These are phyloP conservation scores for Neurospora discreta DNA, from an alignment of 495 filamentous ascomycete genomes.

Conservation along the genomic window DNA sequence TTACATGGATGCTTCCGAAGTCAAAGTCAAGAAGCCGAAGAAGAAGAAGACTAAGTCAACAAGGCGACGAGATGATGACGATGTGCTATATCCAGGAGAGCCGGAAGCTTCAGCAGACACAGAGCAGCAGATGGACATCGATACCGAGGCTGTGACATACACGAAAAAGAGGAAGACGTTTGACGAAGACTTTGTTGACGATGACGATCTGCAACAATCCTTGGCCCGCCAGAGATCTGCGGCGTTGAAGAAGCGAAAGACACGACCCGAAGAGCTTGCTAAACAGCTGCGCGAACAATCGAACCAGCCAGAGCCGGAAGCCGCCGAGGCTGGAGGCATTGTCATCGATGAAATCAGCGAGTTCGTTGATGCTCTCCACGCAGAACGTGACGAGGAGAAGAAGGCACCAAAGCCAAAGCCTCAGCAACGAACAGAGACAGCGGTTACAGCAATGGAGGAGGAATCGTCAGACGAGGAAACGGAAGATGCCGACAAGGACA, in stretches of 20 bases:
- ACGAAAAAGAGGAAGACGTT: conserved; percentile 53
- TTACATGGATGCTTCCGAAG: conserved; percentile 72
- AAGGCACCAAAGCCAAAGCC: conserved; percentile 34
- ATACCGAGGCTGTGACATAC: conserved; percentile 34
- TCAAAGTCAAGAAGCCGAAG: conserved; percentile 88
- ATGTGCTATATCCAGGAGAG: conserved; percentile 50
- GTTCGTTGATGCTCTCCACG: conserved; percentile 75
- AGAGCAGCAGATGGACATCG: conserved; percentile 65
- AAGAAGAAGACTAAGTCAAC: conserved; percentile 81
- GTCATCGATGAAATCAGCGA: conserved; percentile 92
- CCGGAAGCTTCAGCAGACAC: conserved; percentile 27
- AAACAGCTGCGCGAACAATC: conserved; percentile 69
- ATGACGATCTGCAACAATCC: conserved; percentile 83
- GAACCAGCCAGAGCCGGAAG: conserved; percentile 32
- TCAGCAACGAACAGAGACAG: conserved; percentile 25
- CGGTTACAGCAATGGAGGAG: conserved; percentile 38
- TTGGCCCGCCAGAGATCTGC: conserved; percentile 68
- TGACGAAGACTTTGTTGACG: conserved; percentile 68
- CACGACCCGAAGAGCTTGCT: conserved; percentile 75
- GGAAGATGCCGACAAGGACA: conserved; percentile 55
- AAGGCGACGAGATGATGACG: conserved; percentile 67
- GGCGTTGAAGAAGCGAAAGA: conserved; percentile 78
- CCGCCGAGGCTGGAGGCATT: conserved; percentile 52
- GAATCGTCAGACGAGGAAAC: conserved; percentile 40
- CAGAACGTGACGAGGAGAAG: conserved; percentile 54